Conservation (phyloP, 495 filamentous ascomycete species). For the Neurospora cerealis region DNA sequence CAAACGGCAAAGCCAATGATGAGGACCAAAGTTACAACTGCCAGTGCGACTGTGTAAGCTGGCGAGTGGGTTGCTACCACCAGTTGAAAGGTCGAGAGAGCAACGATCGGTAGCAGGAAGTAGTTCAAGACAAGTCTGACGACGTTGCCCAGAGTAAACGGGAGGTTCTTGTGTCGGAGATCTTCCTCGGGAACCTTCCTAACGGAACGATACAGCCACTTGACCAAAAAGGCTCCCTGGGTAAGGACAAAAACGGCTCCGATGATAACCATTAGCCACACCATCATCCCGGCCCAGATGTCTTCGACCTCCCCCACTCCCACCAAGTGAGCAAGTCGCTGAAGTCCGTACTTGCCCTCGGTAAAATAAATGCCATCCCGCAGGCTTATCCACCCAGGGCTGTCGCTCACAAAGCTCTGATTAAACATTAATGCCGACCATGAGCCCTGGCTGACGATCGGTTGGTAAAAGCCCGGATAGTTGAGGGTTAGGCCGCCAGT, state of each 20-base stretch:
- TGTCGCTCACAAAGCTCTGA: conserved; percentile 68
- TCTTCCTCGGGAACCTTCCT: conserved; percentile 73
- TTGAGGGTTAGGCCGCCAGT: conserved; percentile 76
- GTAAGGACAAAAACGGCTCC: conserved; percentile 55
- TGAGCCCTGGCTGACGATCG: conserved; percentile 70
- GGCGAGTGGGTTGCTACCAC: conserved; percentile 62
- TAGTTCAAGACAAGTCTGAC: conserved; percentile 87
- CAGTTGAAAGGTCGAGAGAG: conserved; percentile 82
- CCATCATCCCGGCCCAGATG: conserved; percentile 85
- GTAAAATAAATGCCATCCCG: conserved; percentile 76
- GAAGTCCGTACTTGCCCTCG: conserved; percentile 63
- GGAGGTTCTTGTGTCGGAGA: conserved; percentile 79
- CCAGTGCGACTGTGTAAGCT: conserved; percentile 56
- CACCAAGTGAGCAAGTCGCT: conserved; percentile 69
- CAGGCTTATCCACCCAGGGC: conserved; percentile 50
- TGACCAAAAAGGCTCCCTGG: conserved; percentile 64
- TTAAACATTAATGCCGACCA: conserved; percentile 95
- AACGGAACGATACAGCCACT: conserved; percentile 63
- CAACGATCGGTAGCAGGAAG: conserved; percentile 76
- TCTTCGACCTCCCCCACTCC: conserved; percentile 68
- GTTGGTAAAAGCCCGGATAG: conserved; percentile 93
- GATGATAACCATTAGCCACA: conserved; percentile 74
- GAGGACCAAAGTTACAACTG: conserved; percentile 61
- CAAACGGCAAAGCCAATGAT: conserved; percentile 65
- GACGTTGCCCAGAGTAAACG: conserved; percentile 82